These are phyloP conservation scores for Termitomyces eurrhizus DNA, from an alignment of 768 basidiomycete genomes.

Conservation along the genomic window DNA sequence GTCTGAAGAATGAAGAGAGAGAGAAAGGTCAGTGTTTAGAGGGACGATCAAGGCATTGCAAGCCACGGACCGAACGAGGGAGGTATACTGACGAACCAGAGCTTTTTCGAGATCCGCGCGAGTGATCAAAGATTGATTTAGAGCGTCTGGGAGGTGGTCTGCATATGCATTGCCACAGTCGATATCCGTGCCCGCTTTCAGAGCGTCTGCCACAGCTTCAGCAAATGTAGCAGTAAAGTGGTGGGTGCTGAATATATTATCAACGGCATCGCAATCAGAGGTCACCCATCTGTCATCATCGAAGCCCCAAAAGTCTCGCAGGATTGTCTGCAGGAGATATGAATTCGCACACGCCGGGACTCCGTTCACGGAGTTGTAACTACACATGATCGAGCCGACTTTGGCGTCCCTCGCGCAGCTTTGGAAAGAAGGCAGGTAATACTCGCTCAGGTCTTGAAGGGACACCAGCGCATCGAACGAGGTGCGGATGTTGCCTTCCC, in stretches of 20 bases:
- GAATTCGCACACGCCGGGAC: slow-evolving; percentile 52
- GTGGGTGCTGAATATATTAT: slow-evolving; percentile 48
- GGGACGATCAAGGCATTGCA: background rate
- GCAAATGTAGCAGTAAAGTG: slow-evolving; percentile 40
- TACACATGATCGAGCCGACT: slow-evolving; percentile 59
- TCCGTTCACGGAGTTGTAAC: slow-evolving; percentile 60
- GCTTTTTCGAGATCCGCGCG: slow-evolving; percentile 39
- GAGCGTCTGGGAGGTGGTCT: slow-evolving; percentile 40
- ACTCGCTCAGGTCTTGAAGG: slow-evolving; percentile 52
- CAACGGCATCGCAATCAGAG: slow-evolving; percentile 53
- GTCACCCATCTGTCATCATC: slow-evolving; percentile 51
- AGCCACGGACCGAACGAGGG: slow-evolving; percentile 44
- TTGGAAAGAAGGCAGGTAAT: slow-evolving; percentile 53
- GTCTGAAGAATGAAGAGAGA: background rate
- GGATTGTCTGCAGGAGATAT: slow-evolving; percentile 47
- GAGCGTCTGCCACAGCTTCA: slow-evolving; percentile 44
- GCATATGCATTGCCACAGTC: slow-evolving; percentile 52
- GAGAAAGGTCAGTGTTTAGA: slow-evolving; percentile 5
- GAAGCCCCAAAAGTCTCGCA: slow-evolving; percentile 51
- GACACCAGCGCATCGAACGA: slow-evolving; percentile 53
- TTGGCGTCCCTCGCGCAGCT: slow-evolving; percentile 58
- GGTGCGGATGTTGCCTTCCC: slow-evolving; percentile 46
- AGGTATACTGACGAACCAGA: slow-evolving; percentile 44
- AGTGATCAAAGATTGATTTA: slow-evolving; percentile 43
- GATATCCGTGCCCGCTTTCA: slow-evolving; percentile 51